phyloP scores from a whole-genome alignment of 2,329 filamentous ascomycete species.

The Falciphora oryzae region DNA sequence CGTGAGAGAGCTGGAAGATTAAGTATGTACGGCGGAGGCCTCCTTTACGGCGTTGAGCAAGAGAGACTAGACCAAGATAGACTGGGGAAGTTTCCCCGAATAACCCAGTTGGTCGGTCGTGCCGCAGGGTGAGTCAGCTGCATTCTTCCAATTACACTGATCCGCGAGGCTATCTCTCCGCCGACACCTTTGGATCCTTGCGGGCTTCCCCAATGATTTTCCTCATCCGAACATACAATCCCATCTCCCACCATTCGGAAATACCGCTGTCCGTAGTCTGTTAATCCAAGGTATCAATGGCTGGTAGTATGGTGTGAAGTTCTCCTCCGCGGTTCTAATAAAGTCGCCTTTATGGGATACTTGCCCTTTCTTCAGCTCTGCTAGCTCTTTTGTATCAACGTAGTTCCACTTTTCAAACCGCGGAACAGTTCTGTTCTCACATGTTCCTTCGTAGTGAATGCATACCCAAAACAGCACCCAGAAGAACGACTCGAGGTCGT shows the following conservation, averaged over 20 bases:
- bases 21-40: no score
- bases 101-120: no score
- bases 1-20: no score
- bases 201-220: constrained; percentile 12
- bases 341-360: constrained; percentile 24
- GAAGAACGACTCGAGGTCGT: constrained; percentile 43
- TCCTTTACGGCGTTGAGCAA: no score
- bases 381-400: constrained; percentile 20
- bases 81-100: no score
- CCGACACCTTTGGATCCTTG: neutral
- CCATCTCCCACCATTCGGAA: constrained; percentile 15
- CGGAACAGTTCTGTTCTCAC: constrained; percentile 16
- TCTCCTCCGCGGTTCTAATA: constrained; percentile 18
- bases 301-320: constrained; percentile 31
- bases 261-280: constrained; percentile 26
- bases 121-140: no score
- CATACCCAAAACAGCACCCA: constrained; percentile 42
- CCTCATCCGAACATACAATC: constrained; percentile 15
- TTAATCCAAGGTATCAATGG: constrained; percentile 33
- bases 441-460: constrained; percentile 31
- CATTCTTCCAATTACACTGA: no score
- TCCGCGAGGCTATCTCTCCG: neutral
- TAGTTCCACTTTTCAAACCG: constrained; percentile 33
- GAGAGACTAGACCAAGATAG: no score
- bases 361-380: constrained; percentile 17